phyloP scores from a whole-genome alignment of 2,329 filamentous ascomycete species.

The Paramyrothecium roridum region DNA sequence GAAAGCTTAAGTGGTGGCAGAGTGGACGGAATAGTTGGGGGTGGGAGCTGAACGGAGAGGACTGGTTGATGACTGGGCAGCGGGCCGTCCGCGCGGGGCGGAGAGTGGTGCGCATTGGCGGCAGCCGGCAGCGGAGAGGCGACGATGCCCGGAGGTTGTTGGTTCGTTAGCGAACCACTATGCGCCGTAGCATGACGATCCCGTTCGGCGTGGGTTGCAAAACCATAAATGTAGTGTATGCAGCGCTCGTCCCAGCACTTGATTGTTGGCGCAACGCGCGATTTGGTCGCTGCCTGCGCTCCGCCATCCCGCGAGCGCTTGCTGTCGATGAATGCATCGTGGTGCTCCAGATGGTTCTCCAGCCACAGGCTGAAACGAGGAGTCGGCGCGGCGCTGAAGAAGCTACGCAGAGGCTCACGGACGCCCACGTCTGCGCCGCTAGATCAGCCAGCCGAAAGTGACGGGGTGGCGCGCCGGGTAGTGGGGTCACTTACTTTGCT shows the following conservation, averaged over 20 bases:
- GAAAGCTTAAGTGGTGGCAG: constrained; percentile 10
- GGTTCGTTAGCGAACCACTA: constrained; percentile 33
- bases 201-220: constrained; percentile 45
- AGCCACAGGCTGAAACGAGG: constrained; percentile 48
- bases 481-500: constrained; percentile 22
- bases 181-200: constrained; percentile 50
- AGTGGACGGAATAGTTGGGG: constrained; percentile 2
- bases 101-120: background rate
- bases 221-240: constrained; percentile 57
- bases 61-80: background rate
- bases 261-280: constrained; percentile 27
- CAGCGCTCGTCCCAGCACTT: constrained; percentile 56
- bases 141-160: constrained; percentile 13
- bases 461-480: constrained; percentile 3
- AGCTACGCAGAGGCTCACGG: constrained; percentile 22
- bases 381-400: constrained; percentile 32
- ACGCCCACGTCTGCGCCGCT: constrained; percentile 23
- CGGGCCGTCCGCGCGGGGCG: constrained; percentile 3
- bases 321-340: constrained; percentile 44
- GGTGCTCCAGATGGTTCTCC: constrained; percentile 45
- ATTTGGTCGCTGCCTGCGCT: constrained; percentile 2
- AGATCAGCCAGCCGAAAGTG: background rate
- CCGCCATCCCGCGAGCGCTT: constrained; percentile 16
- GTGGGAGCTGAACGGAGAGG: background rate
- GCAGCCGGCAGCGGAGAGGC: background rate